Conservation (phyloP, 441 rosid species). For the Lepidium campestre region DNA sequence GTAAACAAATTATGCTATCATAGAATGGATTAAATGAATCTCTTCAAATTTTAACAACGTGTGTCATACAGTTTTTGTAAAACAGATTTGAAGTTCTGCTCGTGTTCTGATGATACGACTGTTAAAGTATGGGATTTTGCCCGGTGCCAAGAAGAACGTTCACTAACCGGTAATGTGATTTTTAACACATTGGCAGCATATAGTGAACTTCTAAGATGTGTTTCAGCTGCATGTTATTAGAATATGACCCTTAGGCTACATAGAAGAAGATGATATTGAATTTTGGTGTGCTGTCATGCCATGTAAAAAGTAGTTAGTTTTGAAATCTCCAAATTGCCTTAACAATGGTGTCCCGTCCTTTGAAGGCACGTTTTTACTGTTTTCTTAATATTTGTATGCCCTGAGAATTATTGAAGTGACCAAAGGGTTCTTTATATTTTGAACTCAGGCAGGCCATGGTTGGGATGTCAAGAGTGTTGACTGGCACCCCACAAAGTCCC, state of each 20-base stretch:
- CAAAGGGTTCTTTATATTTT: conserved; percentile 46
- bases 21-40: neutral
- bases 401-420: conserved; percentile 33
- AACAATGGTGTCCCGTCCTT: neutral
- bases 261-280: neutral
- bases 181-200: conserved; percentile 15
- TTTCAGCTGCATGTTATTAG: neutral
- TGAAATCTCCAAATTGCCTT: neutral
- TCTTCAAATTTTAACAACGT: conserved; percentile 13
- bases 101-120: conserved; percentile 96
- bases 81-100: conserved; percentile 97
- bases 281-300: neutral
- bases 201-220: neutral
- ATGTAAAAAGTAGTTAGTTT: neutral
- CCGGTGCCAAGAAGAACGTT: conserved; percentile 82
- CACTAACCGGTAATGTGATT: conserved; percentile 87
- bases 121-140: conserved; percentile 99
- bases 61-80: conserved; percentile 73
- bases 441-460: conserved; percentile 99
- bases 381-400: neutral
- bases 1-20: conserved; percentile 25
- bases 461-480: conserved; percentile 99
- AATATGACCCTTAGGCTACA: neutral
- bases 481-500: conserved; percentile 97
- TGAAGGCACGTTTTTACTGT: neutral